phyloP scores from a whole-genome alignment of 2,329 filamentous ascomycete genomes.

The Aspergillus alliaceus region DNA sequence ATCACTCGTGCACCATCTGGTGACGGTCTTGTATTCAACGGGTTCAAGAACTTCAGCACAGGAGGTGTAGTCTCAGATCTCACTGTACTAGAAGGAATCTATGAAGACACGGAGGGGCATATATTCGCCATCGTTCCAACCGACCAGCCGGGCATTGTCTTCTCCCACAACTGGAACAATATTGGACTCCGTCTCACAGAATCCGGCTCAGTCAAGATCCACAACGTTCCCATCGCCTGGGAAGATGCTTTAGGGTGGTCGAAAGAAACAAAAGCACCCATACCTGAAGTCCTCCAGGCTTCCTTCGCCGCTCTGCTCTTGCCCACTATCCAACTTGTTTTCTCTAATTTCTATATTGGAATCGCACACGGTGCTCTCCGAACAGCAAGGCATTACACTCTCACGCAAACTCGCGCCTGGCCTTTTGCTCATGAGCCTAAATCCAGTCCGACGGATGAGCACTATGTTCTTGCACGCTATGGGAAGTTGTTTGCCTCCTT shows the following conservation, averaged over 20 bases:
- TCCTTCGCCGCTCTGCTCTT: slow-evolving; percentile 60
- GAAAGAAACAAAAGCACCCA: slow-evolving; percentile 49
- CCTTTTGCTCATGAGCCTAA: slow-evolving; percentile 65
- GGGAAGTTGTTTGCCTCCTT: slow-evolving; percentile 65
- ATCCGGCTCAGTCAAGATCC: slow-evolving; percentile 62
- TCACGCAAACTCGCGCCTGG: slow-evolving; percentile 59
- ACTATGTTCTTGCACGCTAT: slow-evolving; percentile 65
- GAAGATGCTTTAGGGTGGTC: slow-evolving; percentile 64
- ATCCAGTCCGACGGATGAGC: slow-evolving; percentile 59
- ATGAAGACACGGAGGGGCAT: slow-evolving; percentile 59
- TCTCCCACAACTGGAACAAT: slow-evolving; percentile 63
- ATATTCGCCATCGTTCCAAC: slow-evolving; percentile 64
- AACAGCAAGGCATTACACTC: slow-evolving; percentile 55
- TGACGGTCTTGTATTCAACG: slow-evolving; percentile 59
- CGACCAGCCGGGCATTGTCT: slow-evolving; percentile 56
- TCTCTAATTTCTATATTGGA: slow-evolving; percentile 65
- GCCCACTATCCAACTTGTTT: slow-evolving; percentile 66
- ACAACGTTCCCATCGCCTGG: slow-evolving; percentile 60
- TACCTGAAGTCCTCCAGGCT: slow-evolving; percentile 51
- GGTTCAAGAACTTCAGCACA: slow-evolving; percentile 67
- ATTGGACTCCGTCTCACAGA: slow-evolving; percentile 64
- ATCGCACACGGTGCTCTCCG: slow-evolving; percentile 62
- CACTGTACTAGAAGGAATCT: slow-evolving; percentile 64
- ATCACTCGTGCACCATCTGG: slow-evolving; percentile 51
- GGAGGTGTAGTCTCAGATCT: slow-evolving; percentile 66